Base-by-base conservation (phyloP, 2,329 filamentous ascomycete genomes). In the Aspergillus sclerotialis region DNA sequence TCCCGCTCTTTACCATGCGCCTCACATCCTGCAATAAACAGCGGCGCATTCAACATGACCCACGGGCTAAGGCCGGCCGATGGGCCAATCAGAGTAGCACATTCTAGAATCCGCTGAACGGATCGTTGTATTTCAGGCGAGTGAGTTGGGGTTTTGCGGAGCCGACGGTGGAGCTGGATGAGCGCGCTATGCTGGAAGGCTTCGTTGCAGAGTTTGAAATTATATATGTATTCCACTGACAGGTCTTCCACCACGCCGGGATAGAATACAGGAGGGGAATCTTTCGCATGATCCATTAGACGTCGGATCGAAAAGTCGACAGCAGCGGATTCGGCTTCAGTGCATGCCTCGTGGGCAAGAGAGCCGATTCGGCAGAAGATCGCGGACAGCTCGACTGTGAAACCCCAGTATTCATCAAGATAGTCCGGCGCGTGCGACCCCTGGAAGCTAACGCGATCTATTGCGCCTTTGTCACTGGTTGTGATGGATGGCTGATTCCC, bases 1-100 rank as follows among this genome's bases (percentile, higher is more conserved):
- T 52, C 52, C 7, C 59, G 52, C 36, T 65, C 61, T 18, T 59
- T 45, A 2, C 52, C 60, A 5, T 53, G 43, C 12, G 62, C 61
- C 33, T 65, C 62, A 30, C 62, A 65, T 3, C 63, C 63, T 6
- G 62, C 63, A 29, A 63, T 64, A 36, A 66, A 66, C 5, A 66
- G 40, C 5, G 63, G 63, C 5, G 63, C 65, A n/a, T 63, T 65
- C 11, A 65, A 46, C 44, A 66, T 56, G 5, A 61, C 60, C 54
- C 60, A 62, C 7, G 63, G 63, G 30, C 61, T 63, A 4, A 65
- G 47, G 5, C 60, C 60, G 11, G 55, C 47, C 2, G 57, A 55
- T 5, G 63, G 63, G 3, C 53, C 52, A 33, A 67, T 65, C 26
- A 55, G 49, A 5, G 49, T 49, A 10, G 58, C 58, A 32, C 55